Conservation (phyloP, 78 protist genomes). For the Cavenderia fasciculata region DNA sequence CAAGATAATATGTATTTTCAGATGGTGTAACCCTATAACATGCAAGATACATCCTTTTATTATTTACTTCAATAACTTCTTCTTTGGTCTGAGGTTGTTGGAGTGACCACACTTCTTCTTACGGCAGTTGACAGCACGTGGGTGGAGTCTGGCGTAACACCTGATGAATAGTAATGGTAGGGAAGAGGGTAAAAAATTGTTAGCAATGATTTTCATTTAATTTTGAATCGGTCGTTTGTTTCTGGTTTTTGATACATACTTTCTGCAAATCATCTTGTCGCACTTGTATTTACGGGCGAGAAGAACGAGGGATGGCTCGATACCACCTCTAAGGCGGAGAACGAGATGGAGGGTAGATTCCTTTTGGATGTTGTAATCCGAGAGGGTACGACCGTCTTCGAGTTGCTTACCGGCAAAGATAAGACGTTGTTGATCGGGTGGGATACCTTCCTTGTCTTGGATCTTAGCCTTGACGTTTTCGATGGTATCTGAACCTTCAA, state of each 20-base stretch:
- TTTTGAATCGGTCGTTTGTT: too few relatives aligned
- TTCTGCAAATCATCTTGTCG: conserved; percentile 99
- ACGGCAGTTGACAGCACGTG: conserved; percentile 99
- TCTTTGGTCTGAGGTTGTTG: conserved; percentile 98
- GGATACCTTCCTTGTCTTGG: conserved; percentile 99
- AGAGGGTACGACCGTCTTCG: conserved; percentile 98
- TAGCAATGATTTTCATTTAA: background rate
- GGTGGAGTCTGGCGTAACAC: conserved; percentile 99
- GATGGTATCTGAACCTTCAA: conserved; percentile 96
- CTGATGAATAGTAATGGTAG: conserved; percentile 16
- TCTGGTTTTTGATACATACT: conserved; percentile 47
- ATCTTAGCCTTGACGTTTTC: conserved; percentile 98
- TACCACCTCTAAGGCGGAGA: conserved; percentile 98
- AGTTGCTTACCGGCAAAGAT: conserved; percentile 99
- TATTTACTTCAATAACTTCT: conserved; percentile 97
- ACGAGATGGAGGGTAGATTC: conserved; percentile 98
- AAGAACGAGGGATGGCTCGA: conserved; percentile 98
- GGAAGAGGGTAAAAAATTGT: background rate
- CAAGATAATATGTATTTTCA: too few relatives aligned
- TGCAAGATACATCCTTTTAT: conserved; percentile 2
- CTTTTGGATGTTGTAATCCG: conserved; percentile 99
- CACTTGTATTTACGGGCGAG: conserved; percentile 98
- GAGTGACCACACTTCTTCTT: conserved; percentile 99
- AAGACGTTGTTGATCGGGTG: conserved; percentile 99
- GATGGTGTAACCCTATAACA: conserved; percentile 14